phyloP scores from a whole-genome alignment of 768 basidiomycete genomes.

The Phylloporus sp. region DNA sequence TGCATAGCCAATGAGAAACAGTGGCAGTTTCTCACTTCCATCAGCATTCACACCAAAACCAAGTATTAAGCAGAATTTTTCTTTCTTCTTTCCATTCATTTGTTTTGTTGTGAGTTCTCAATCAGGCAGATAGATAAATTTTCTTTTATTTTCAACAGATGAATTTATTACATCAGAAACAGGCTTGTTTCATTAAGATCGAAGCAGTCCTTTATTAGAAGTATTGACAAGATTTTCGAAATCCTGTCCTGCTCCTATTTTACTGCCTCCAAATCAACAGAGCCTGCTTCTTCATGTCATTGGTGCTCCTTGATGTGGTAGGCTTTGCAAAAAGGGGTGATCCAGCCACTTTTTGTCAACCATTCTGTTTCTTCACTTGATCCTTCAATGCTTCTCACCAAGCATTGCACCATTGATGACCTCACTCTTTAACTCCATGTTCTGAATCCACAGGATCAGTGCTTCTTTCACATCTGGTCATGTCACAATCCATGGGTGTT shows the following conservation, averaged over 20 bases:
- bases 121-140: too few relatives aligned
- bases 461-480: slow-evolving; percentile 33
- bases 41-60: neutral
- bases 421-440: slow-evolving; percentile 28
- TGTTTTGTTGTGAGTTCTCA: too few relatives aligned
- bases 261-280: neutral
- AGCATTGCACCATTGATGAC: slow-evolving; percentile 10
- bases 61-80: neutral
- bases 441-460: slow-evolving; percentile 29
- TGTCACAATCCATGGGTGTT: slow-evolving; percentile 30
- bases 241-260: neutral
- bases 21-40: neutral
- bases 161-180: neutral
- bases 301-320: slow-evolving; percentile 15
- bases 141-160: too few relatives aligned
- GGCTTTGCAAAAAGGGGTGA: neutral
- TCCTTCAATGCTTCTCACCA: slow-evolving; percentile 6
- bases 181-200: neutral
- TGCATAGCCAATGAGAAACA: neutral
- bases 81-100: too few relatives aligned
- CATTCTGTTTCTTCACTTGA: slow-evolving; percentile 26
- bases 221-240: neutral
- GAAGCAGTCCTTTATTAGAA: neutral
- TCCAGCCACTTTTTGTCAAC: neutral
- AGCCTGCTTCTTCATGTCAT: slow-evolving; percentile 13